These are phyloP conservation scores for Triadica sebifera DNA, from an alignment of 345 rosid genomes.

Conservation along the genomic window DNA sequence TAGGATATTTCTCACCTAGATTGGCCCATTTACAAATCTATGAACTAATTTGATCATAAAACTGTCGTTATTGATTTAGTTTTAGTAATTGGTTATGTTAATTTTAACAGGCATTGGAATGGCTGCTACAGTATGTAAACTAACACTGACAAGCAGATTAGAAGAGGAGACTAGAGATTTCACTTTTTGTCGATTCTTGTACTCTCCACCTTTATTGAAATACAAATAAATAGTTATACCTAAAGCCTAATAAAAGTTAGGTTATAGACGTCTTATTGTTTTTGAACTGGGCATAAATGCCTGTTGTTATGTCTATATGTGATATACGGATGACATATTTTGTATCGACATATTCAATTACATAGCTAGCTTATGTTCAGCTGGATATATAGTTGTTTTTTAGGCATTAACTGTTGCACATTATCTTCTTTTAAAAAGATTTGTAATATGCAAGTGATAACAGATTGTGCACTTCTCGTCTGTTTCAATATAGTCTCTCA, in stretches of 20 bases:
- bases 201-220: background rate
- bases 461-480: background rate
- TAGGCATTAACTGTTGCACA: background rate
- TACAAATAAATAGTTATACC: background rate
- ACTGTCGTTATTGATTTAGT: no score
- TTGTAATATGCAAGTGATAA: background rate
- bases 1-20: no score
- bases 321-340: background rate
- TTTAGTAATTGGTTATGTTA: no score
- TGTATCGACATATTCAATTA: background rate
- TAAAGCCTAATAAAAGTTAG: background rate
- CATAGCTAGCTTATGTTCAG: no score
- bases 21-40: no score
- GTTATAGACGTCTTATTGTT: slow-evolving; percentile 8
- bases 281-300: background rate
- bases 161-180: background rate
- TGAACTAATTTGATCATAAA: no score
- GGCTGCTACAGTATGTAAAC: slow-evolving; percentile 43
- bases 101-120: slow-evolving; percentile 63
- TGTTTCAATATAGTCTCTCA: background rate
- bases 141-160: background rate
- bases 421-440: background rate
- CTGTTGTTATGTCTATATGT: background rate
- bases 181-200: background rate
- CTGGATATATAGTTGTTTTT: background rate